Conservation (phyloP, 2,329 filamentous ascomycete species). For the Nemania diffusa region DNA sequence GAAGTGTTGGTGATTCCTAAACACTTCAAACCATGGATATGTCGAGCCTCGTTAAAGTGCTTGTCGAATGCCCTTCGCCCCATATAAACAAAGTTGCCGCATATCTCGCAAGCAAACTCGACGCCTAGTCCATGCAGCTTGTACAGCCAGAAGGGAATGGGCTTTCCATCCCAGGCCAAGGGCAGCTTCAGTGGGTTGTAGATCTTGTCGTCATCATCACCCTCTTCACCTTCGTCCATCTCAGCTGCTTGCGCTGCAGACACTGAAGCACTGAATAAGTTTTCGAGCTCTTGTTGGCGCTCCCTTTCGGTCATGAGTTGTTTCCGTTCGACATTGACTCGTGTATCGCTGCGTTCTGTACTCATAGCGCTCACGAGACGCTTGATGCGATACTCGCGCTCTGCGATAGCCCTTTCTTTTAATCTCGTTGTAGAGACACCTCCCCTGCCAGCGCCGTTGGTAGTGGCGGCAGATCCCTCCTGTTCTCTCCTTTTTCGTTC, state of each 20-base stretch:
- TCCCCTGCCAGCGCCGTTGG: conserved; percentile 45
- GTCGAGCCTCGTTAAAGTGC: conserved; percentile 94
- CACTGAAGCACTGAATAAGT: conserved; percentile 71
- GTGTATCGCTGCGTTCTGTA: conserved; percentile 86
- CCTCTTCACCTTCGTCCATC: conserved; percentile 74
- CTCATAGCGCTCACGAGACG: conserved; percentile 84
- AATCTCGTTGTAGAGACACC: conserved; percentile 63
- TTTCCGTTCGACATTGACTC: conserved; percentile 94
- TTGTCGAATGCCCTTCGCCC: conserved; percentile 96
- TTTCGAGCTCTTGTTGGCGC: conserved; percentile 91
- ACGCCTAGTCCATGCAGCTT: conserved; percentile 94
- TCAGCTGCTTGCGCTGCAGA: conserved; percentile 61
- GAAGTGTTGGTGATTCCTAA: conserved; percentile 91
- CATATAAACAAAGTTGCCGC: conserved; percentile 99
- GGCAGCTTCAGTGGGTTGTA: conserved; percentile 98
- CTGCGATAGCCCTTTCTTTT: conserved; percentile 90
- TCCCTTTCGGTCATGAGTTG: conserved; percentile 98
- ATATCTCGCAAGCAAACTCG: conserved; percentile 95
- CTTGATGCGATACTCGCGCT: conserved; percentile 85
- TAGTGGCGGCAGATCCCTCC: conserved; percentile 49
- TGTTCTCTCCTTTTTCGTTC: conserved; percentile 63
- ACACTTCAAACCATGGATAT: conserved; percentile 93
- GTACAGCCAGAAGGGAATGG: conserved; percentile 99
- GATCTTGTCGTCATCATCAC: conserved; percentile 85
- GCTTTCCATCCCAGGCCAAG: conserved; percentile 97